Conservation (phyloP, 1,284 basidiomycete genomes). For the Rhodotorula sp. region DNA sequence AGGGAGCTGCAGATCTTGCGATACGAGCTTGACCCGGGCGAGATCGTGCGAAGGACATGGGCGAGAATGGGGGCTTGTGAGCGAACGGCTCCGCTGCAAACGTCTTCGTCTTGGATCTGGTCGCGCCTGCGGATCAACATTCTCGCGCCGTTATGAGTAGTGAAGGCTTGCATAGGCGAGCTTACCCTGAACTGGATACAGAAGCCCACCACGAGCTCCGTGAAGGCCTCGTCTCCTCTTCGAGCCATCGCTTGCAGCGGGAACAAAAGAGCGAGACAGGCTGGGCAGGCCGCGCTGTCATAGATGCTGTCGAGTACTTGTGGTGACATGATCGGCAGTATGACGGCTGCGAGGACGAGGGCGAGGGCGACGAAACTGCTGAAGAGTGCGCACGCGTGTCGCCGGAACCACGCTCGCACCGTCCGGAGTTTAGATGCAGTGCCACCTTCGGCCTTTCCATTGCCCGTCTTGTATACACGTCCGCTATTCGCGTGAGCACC, state of each 20-base stretch:
- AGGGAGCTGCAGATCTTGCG: constrained; percentile 59
- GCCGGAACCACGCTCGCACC: too few relatives aligned
- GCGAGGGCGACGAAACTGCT: neutral
- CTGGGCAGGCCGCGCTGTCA: neutral
- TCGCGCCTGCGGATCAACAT: too few relatives aligned
- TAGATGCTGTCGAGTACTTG: neutral
- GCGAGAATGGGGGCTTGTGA: constrained; percentile 61
- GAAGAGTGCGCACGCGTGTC: neutral
- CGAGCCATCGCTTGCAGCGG: neutral
- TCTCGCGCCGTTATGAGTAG: too few relatives aligned
- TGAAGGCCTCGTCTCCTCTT: neutral
- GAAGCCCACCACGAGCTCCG: neutral
- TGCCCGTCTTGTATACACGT: too few relatives aligned
- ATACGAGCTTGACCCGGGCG: constrained; percentile 54
- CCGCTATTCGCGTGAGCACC: too few relatives aligned
- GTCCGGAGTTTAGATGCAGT: too few relatives aligned
- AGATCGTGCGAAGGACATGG: constrained; percentile 59
- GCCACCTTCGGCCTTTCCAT: too few relatives aligned
- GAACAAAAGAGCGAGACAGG: neutral
- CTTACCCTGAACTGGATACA: neutral
- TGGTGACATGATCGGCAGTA: neutral
- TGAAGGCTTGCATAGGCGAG: too few relatives aligned
- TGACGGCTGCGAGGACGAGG: neutral
- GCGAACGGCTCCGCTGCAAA: constrained; percentile 58
- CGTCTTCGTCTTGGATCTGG: constrained; percentile 53